Percentiles rank a stretch among this genome's conserved stretches.
These are phyloP conservation scores for Xylariales sp. DNA, from an alignment of 2,329 filamentous ascomycete species.

Conservation along the genomic window DNA sequence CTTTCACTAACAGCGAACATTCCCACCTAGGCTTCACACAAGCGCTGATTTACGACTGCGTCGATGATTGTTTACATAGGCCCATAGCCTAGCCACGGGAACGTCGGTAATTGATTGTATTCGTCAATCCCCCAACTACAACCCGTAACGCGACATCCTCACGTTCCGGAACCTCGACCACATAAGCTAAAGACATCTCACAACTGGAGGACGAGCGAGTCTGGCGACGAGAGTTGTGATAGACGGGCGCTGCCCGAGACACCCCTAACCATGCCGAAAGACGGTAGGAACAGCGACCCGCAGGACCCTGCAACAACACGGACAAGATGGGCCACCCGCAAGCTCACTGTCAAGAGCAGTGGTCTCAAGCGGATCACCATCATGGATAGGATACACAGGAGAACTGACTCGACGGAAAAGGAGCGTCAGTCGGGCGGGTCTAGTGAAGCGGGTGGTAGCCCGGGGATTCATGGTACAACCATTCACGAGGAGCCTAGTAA, in stretches of 20 bases:
- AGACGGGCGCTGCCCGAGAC: slow-evolving; percentile 58
- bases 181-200: slow-evolving; percentile 37
- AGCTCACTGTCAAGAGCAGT: slow-evolving; percentile 79
- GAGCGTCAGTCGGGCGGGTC: slow-evolving; percentile 62
- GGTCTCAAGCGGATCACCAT: slow-evolving; percentile 84
- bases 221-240: slow-evolving; percentile 56
- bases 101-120: slow-evolving; percentile 16
- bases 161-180: slow-evolving; percentile 10
- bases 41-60: slow-evolving; percentile 17
- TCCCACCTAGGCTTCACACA: slow-evolving; percentile 16
- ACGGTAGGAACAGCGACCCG: slow-evolving; percentile 43
- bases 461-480: slow-evolving; percentile 45
- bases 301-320: slow-evolving; percentile 73
- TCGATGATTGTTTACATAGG: slow-evolving; percentile 20
- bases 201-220: slow-evolving; percentile 52
- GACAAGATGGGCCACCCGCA: slow-evolving; percentile 96
- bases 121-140: slow-evolving; percentile 13
- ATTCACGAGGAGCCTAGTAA: slow-evolving; percentile 51
- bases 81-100: slow-evolving; percentile 7
- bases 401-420: slow-evolving; percentile 74
- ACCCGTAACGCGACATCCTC: slow-evolving; percentile 18
- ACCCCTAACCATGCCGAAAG: slow-evolving; percentile 52
- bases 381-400: slow-evolving; percentile 77
- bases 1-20: slow-evolving; percentile 21
- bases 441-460: slow-evolving; percentile 47